phyloP scores from a whole-genome alignment of 2,329 filamentous ascomycete species.

The Ceratocystis huliohia region DNA sequence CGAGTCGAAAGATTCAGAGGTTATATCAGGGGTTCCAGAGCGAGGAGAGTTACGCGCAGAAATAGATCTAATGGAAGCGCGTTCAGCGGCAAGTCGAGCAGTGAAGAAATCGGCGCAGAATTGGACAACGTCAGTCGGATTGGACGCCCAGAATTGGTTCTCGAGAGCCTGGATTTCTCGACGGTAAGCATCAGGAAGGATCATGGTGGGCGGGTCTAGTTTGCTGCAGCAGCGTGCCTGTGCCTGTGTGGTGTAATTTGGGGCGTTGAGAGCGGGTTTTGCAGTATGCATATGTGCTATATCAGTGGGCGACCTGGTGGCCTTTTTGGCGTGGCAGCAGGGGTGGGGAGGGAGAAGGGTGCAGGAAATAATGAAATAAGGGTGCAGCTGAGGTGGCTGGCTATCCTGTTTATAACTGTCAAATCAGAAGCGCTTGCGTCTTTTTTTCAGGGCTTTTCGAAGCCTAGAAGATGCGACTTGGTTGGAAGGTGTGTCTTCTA shows the following conservation, averaged over 20 bases:
- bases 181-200: slow-evolving; percentile 43
- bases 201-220: slow-evolving; percentile 27
- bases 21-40: slow-evolving; percentile 19
- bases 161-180: slow-evolving; percentile 52
- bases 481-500: slow-evolving; percentile 10
- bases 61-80: slow-evolving; percentile 28
- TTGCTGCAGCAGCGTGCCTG: slow-evolving; percentile 5
- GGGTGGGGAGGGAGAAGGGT: not conserved
- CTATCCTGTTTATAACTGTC: not conserved
- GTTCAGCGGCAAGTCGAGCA: slow-evolving; percentile 52
- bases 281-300: slow-evolving; percentile 8
- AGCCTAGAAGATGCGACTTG: slow-evolving; percentile 3
- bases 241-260: slow-evolving; percentile 12
- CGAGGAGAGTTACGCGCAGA: slow-evolving; percentile 20
- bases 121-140: slow-evolving; percentile 53
- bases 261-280: not conserved
- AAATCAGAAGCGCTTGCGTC: slow-evolving; percentile 9
- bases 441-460: slow-evolving; percentile 1
- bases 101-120: slow-evolving; percentile 59
- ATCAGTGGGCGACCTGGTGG: not conserved
- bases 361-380: slow-evolving; percentile 6
- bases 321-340: slow-evolving; percentile 2
- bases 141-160: slow-evolving; percentile 44
- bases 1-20: slow-evolving; percentile 16
- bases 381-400: slow-evolving; percentile 7